Conservation (phyloP, 495 filamentous ascomycete species). For the Cenococcum geophilum region DNA sequence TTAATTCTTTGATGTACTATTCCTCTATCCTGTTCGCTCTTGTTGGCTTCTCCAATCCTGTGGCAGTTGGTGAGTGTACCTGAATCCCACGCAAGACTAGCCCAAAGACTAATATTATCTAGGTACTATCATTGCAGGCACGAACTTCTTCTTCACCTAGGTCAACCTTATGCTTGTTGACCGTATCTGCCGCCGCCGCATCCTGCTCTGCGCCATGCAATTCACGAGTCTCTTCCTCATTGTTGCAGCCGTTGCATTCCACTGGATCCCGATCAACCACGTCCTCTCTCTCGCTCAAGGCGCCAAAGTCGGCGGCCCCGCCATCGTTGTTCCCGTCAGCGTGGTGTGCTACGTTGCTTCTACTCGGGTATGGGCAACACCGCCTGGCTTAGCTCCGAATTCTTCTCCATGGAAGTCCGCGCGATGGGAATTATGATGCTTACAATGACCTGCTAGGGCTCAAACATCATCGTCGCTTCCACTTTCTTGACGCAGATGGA, state of each 20-base stretch:
- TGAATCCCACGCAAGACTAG: too few relatives aligned
- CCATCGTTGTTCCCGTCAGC: constrained; percentile 41
- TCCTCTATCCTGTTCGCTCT: constrained; percentile 47
- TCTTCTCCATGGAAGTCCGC: constrained; percentile 49
- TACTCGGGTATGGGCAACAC: constrained; percentile 47
- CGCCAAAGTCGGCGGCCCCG: constrained; percentile 37
- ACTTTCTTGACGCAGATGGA: constrained; percentile 50
- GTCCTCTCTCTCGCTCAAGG: constrained; percentile 29
- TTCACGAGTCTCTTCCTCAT: constrained; percentile 43
- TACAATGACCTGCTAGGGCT: constrained; percentile 47
- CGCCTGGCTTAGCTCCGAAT: constrained; percentile 48
- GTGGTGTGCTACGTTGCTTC: constrained; percentile 49
- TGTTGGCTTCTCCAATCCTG: constrained; percentile 48
- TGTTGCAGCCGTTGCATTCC: constrained; percentile 45
- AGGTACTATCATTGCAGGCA: constrained; percentile 44
- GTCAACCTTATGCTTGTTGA: constrained; percentile 49
- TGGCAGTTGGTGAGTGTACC: constrained; percentile 37
- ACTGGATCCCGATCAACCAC: constrained; percentile 46
- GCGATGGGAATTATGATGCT: constrained; percentile 50
- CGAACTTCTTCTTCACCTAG: constrained; percentile 50
- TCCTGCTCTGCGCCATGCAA: constrained; percentile 44
- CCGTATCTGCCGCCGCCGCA: constrained; percentile 43
- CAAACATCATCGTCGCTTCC: constrained; percentile 49
- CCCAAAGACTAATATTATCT: too few relatives aligned
- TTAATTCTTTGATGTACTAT: constrained; percentile 49